phyloP scores from a whole-genome alignment of 2,329 filamentous ascomycete genomes.

The Apiospora saccharicola region DNA sequence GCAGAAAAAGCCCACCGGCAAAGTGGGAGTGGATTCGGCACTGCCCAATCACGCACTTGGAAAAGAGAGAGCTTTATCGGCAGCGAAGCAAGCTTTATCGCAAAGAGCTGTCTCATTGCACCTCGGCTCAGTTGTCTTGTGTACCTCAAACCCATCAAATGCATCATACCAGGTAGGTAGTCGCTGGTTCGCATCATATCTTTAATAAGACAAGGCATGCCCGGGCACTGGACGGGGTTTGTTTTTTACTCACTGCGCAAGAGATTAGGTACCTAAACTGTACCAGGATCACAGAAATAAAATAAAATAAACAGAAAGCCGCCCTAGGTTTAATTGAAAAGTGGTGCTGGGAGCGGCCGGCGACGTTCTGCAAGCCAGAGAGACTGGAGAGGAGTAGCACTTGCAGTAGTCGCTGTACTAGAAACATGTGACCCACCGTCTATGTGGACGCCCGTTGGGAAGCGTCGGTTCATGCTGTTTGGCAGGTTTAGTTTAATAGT shows the following conservation, averaged over 20 bases:
- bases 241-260: neutral
- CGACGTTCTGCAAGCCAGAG: neutral
- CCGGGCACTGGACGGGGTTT: too few relatives aligned
- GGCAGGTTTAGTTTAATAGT: neutral
- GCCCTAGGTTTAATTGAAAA: slow-evolving; percentile 2
- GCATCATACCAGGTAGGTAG: neutral
- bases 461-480: slow-evolving; percentile 2
- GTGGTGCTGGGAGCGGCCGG: neutral
- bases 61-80: slow-evolving; percentile 16
- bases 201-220: neutral
- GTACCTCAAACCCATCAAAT: neutral
- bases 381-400: slow-evolving; percentile 12
- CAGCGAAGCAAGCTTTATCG: slow-evolving; percentile 11
- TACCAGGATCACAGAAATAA: neutral
- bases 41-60: slow-evolving; percentile 2
- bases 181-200: neutral
- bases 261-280: neutral
- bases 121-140: neutral
- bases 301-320: neutral
- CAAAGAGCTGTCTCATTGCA: neutral
- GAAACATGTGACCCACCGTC: slow-evolving; percentile 17
- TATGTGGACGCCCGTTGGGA: slow-evolving; percentile 15
- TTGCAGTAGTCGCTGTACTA: slow-evolving; percentile 9
- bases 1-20: neutral
- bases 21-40: slow-evolving; percentile 15